phyloP scores from a whole-genome alignment of 257 asterid genomes.

The Nicotiana knightiana region DNA sequence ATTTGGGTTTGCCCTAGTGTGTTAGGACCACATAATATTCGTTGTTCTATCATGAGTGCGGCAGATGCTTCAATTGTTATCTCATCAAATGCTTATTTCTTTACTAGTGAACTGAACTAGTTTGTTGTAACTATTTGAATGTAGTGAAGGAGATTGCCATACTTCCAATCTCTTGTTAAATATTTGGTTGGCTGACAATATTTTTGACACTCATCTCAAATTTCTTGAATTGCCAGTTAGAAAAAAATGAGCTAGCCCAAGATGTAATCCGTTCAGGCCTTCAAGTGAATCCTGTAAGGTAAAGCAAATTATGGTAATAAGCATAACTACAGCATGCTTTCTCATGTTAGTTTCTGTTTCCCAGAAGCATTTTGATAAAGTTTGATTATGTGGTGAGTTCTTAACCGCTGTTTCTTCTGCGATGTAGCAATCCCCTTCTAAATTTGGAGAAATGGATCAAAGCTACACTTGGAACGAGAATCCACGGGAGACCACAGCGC shows the following conservation, averaged over 20 bases:
- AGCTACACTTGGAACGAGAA: slow-evolving; percentile 41
- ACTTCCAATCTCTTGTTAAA: slow-evolving; percentile 1
- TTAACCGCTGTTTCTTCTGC: slow-evolving; percentile 7
- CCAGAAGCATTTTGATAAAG: neutral
- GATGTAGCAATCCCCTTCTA: slow-evolving; percentile 52
- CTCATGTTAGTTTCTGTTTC: neutral
- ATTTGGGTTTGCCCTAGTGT: neutral
- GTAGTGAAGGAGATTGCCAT: neutral
- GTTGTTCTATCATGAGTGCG: neutral
- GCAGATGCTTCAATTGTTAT: neutral
- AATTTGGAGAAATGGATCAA: slow-evolving; percentile 49
- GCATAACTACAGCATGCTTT: neutral
- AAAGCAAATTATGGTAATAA: slow-evolving; percentile 11
- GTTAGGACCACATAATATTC: neutral
- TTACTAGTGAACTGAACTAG: neutral
- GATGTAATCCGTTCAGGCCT: slow-evolving; percentile 73
- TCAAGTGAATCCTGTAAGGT: slow-evolving; percentile 68
- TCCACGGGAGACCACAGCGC: slow-evolving; percentile 49
- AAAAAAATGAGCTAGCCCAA: slow-evolving; percentile 66
- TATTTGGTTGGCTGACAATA: neutral
- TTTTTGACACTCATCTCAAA: neutral
- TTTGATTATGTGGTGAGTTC: neutral
- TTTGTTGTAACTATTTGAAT: neutral
- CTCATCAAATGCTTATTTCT: too few relatives aligned
- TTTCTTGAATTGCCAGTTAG: slow-evolving; percentile 57